These are phyloP conservation scores for Colletotrichum scovillei DNA, from an alignment of 2,329 filamentous ascomycete genomes.

Conservation along the genomic window DNA sequence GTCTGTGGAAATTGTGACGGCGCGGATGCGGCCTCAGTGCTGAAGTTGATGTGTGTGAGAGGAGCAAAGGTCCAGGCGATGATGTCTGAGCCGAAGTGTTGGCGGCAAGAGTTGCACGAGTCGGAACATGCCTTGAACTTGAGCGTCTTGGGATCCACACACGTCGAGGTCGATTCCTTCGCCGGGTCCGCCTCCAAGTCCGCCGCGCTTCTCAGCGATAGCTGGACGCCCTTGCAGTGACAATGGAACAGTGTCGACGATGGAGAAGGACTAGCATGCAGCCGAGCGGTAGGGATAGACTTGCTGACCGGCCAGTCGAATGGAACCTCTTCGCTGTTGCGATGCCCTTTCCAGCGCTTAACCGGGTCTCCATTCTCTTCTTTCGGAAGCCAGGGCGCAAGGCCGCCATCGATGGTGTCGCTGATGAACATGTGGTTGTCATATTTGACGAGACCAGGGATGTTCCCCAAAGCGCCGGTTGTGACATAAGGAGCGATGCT, in stretches of 20 bases:
- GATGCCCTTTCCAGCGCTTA: constrained; percentile 42
- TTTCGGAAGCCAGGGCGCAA: constrained; percentile 56
- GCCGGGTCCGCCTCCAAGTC: constrained; percentile 43
- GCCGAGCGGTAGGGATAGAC: constrained; percentile 25
- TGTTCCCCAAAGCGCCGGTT: constrained; percentile 51
- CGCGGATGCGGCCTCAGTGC: constrained; percentile 8
- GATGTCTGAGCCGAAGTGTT: constrained; percentile 54
- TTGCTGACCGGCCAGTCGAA: constrained; percentile 43
- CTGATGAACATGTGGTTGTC: constrained; percentile 56
- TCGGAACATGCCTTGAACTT: constrained; percentile 55
- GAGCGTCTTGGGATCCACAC: constrained; percentile 54
- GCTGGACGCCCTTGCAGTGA: constrained; percentile 57
- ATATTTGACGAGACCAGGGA: constrained; percentile 45
- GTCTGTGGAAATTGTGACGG: constrained; percentile 43
- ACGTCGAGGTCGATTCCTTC: constrained; percentile 49
- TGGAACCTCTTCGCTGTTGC: constrained; percentile 41
- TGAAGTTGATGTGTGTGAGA: constrained; percentile 52
- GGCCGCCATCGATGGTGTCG: constrained; percentile 65
- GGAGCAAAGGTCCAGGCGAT: constrained; percentile 57
- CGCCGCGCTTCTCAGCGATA: constrained; percentile 49
- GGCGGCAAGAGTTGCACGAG: constrained; percentile 59
- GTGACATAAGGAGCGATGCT: constrained; percentile 43
- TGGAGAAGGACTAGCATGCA: not conserved
- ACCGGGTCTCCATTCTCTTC: constrained; percentile 40
- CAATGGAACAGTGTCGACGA: constrained; percentile 53